Conservation (phyloP, 73 alveolate genomes). For the Paramecium sexaurelia region DNA sequence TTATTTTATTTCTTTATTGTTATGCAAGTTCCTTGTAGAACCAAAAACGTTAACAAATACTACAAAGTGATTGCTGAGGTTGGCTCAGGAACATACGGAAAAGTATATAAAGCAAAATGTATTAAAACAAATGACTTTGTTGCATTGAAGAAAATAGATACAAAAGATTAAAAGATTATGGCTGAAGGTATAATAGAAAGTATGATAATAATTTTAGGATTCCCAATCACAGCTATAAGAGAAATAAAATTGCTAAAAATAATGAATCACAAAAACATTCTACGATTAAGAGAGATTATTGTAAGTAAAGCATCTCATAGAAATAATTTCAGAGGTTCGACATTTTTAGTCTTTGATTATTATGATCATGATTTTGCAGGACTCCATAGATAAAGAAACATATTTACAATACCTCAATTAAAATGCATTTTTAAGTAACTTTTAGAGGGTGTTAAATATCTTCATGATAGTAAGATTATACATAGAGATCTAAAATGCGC, state of each 20-base stretch:
- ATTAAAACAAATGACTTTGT: constrained; percentile 75
- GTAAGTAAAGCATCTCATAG: constrained; percentile 80
- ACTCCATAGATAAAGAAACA: constrained; percentile 71
- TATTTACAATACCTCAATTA: constrained; percentile 75
- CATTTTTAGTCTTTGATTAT: constrained; percentile 94
- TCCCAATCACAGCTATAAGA: constrained; percentile 97
- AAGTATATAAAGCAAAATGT: constrained; percentile 90
- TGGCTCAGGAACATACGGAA: constrained; percentile 98
- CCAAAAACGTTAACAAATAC: constrained; percentile 58
- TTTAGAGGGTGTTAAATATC: constrained; percentile 81
- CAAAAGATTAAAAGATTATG: constrained; percentile 81
- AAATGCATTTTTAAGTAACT: constrained; percentile 84
- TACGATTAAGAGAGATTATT: constrained; percentile 89
- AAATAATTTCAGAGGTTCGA: constrained; percentile 85
- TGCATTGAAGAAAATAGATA: constrained; percentile 92
- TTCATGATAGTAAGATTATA: constrained; percentile 82
- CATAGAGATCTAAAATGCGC: constrained; percentile 92
- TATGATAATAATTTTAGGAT: constrained; percentile 61
- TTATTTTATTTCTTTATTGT: background rate
- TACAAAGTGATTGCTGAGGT: constrained; percentile 71
- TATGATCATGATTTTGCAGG: constrained; percentile 96
- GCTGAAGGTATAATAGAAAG: constrained; percentile 71
- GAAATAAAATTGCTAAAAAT: constrained; percentile 93
- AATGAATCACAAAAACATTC: constrained; percentile 91
- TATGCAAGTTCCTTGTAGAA: constrained; percentile 60